A percentile compares a stretch with the other conserved stretches of the same genome.
Conservation (phyloP, 148 eudicot genomes). For the Rhododendron ovatum region DNA sequence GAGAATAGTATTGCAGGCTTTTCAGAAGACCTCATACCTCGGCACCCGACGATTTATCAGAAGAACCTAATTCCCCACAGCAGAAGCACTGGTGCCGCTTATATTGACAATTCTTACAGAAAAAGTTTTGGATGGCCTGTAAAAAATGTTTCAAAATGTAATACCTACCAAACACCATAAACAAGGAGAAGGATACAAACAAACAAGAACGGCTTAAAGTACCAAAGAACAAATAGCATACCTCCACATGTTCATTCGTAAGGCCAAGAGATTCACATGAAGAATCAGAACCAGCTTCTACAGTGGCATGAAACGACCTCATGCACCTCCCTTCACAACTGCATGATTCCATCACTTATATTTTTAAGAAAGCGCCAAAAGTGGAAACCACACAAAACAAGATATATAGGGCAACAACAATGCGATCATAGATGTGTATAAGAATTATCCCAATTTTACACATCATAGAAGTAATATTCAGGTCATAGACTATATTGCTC, state of each 20-base stretch:
- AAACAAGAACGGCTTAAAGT: neutral
- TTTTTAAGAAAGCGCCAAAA: neutral
- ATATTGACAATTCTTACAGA: constrained; percentile 65
- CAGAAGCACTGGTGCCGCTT: constrained; percentile 81
- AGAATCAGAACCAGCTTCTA: constrained; percentile 49
- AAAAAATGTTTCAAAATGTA: constrained; percentile 4
- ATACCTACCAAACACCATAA: neutral
- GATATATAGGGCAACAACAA: neutral
- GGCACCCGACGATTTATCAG: constrained; percentile 66
- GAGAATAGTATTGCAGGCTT: neutral
- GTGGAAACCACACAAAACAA: neutral
- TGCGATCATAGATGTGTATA: neutral
- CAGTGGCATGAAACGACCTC: constrained; percentile 85
- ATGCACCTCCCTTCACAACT: constrained; percentile 96
- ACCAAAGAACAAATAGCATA: constrained; percentile 19
- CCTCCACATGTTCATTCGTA: constrained; percentile 53
- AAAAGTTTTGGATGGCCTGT: constrained; percentile 54
- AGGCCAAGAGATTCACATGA: constrained; percentile 65
- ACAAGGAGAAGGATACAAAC: neutral
- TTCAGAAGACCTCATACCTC: constrained; percentile 51
- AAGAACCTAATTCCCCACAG: constrained; percentile 81
- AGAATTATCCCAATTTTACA: neutral
- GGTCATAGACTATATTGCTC: neutral
- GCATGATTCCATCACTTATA: constrained; percentile 4
- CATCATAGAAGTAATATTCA: neutral